Evolutionary conservation across 2,329 filamentous ascomycete species (phyloP).

Genomic region (Calonectria pauciramosa): DNA sequence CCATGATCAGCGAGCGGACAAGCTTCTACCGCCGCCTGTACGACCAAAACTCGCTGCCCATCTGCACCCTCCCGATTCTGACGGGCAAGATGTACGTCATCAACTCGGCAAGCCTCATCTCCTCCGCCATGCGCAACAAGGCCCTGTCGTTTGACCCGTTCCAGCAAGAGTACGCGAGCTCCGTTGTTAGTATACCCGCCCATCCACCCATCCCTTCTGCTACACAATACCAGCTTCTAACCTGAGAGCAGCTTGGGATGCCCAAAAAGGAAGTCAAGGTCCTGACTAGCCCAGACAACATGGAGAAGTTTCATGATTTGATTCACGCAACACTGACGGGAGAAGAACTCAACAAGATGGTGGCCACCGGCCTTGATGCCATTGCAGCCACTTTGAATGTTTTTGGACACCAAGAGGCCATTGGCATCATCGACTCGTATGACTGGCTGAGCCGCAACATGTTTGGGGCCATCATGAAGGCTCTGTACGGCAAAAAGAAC

Average conservation of each 20-base stretch:
- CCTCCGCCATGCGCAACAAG: slow-evolving; percentile 56
- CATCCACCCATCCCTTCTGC: too few relatives aligned
- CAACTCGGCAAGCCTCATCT: slow-evolving; percentile 53
- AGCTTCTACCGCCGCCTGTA: slow-evolving; percentile 35
- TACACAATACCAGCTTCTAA: too few relatives aligned
- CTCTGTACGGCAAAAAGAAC: slow-evolving; percentile 60
- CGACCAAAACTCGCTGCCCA: slow-evolving; percentile 44
- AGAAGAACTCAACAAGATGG: slow-evolving; percentile 30
- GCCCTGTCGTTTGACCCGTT: slow-evolving; percentile 59
- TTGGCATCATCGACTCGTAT: slow-evolving; percentile 50
- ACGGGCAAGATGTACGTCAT: slow-evolving; percentile 60
- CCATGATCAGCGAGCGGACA: slow-evolving; percentile 28
- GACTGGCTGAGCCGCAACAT: slow-evolving; percentile 55
- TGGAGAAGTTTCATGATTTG: slow-evolving; percentile 21
- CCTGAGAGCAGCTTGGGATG: slow-evolving; percentile 21
- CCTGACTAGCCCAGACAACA: neutral
- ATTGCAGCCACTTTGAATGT: slow-evolving; percentile 19
- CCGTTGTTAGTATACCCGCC: slow-evolving; percentile 12
- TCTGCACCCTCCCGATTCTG: slow-evolving; percentile 60
- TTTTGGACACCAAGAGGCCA: neutral
- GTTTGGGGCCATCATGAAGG: slow-evolving; percentile 53
- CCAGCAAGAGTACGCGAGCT: slow-evolving; percentile 47
- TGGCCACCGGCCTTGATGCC: slow-evolving; percentile 4
- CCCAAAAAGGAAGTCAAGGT: slow-evolving; percentile 12
- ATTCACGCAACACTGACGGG: slow-evolving; percentile 30